Base-by-base conservation (phyloP, 116 monocot genomes). In the Thalassia testudinum region DNA sequence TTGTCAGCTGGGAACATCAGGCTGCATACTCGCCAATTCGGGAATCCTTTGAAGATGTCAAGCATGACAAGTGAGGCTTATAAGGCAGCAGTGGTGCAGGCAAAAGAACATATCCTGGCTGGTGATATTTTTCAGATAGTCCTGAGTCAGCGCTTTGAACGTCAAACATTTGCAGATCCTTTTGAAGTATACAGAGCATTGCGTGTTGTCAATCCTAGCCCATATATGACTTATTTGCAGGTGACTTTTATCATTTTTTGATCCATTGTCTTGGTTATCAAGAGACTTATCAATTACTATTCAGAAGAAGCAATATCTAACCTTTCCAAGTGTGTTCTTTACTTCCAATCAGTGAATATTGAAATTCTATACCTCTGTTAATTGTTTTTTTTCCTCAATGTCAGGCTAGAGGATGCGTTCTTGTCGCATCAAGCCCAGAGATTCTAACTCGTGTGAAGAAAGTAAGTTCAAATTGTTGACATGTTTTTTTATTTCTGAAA, bases 61-160 rank as follows among this genome's bases (percentile, higher is more conserved):
- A 70, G 78, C 20, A 88, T 95, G 95, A 77, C 84, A 48, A 76
- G 67, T 38, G 85, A 85, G 53, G 82, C 61, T 49, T 95, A 95
- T 49, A 88, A 88, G 67, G 58, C 70, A 24, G 77, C 82, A 63
- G 95, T 95, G 20, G 2, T 82, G 57, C 64, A 76, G 58, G 84
- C 89, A 37, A 95, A 95, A 59, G 88, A 88, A 58, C 95, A 88
- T 56, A 95, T 95, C 23, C 49, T 81, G 17, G 88, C 95, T 18
- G 95, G 95, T 43, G 95, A 95, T 72, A 87, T 95, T 42, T 95
- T 95, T 43, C 95, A 95, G 66, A 77, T 95, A 34, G 95, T 95
- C 60, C 70, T 95, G 55, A 95, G 95, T 56, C 95, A 95, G 54
- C 76, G 95, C 29, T 95, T 88, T 77, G 88, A 95, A 64, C 73